A percentile compares a stretch with the other conserved stretches of the same genome.
Conservation (phyloP, 768 basidiomycete genomes). For the Mycena pura region DNA sequence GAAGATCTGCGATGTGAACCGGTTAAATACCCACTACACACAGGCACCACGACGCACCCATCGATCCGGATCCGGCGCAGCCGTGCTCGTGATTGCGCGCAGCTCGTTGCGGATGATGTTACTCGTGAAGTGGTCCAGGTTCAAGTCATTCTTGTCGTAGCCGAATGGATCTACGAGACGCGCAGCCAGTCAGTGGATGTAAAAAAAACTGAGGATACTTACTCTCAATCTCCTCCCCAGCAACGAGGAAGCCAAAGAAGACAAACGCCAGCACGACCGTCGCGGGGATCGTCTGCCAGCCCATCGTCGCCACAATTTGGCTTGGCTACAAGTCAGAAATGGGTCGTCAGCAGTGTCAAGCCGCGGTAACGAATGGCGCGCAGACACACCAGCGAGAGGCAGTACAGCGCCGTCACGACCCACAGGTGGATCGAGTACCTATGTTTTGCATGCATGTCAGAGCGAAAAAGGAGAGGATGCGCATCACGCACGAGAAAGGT, state of each 20-base stretch:
- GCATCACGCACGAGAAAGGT: slow-evolving; percentile 70
- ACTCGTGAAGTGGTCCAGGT: slow-evolving; percentile 75
- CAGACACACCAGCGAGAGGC: slow-evolving; percentile 60
- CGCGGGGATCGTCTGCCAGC: slow-evolving; percentile 71
- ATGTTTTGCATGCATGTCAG: no score
- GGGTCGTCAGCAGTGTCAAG: background rate
- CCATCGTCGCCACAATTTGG: slow-evolving; percentile 61
- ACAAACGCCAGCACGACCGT: slow-evolving; percentile 65
- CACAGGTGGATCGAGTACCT: slow-evolving; percentile 76
- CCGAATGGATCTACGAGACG: slow-evolving; percentile 54
- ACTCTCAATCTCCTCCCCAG: slow-evolving; percentile 81
- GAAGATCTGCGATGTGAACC: slow-evolving; percentile 46
- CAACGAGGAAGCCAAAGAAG: slow-evolving; percentile 77
- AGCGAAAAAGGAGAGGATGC: background rate
- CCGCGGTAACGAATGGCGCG: background rate
- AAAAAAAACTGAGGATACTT: slow-evolving; percentile 32
- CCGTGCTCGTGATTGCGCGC: slow-evolving; percentile 64
- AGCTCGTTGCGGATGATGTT: slow-evolving; percentile 74
- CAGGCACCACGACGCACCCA: no score
- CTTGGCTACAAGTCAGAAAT: slow-evolving; percentile 54
- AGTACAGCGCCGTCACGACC: slow-evolving; percentile 67
- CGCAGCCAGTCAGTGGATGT: background rate
- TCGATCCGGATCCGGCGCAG: slow-evolving; percentile 60
- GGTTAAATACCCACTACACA: no score
- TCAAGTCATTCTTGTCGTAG: slow-evolving; percentile 78